These are phyloP conservation scores for Pulveroboletus frians DNA, from an alignment of 768 basidiomycete genomes.

Conservation along the genomic window DNA sequence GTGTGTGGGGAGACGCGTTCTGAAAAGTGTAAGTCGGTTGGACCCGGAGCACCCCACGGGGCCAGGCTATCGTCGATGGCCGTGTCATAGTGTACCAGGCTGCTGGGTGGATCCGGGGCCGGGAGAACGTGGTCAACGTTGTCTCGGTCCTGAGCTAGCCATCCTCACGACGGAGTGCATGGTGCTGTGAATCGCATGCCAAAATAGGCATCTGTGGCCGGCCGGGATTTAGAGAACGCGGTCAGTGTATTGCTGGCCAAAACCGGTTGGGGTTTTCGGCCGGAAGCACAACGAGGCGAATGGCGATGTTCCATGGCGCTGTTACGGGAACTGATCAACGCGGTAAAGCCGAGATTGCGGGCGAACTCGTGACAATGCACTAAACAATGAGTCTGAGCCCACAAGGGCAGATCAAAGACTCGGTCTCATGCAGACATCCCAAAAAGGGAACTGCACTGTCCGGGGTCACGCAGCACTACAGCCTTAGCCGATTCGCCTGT, in stretches of 20 bases:
- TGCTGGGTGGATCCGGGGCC: neutral
- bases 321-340: too few species aligned
- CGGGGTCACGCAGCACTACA: conserved; percentile 17
- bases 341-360: too few species aligned
- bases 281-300: neutral
- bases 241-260: too few species aligned
- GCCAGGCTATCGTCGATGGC: neutral
- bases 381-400: neutral
- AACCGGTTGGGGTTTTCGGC: too few species aligned
- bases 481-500: conserved; percentile 21
- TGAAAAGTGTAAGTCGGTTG: neutral
- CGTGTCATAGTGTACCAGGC: neutral
- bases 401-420: too few species aligned
- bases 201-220: neutral
- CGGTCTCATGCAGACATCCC: neutral
- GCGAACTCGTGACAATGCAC: neutral
- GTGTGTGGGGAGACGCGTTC: neutral
- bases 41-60: neutral
- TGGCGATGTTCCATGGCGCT: neutral
- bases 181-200: neutral
- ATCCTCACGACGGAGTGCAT: conserved; percentile 1
- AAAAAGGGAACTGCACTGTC: conserved; percentile 15
- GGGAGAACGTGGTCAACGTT: neutral
- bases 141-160: neutral
- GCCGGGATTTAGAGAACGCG: neutral